A percentile compares a stretch with the other conserved stretches of the same genome.
phyloP scores from a whole-genome alignment of 768 basidiomycete species.

The Suillus fuscotomentosus region DNA sequence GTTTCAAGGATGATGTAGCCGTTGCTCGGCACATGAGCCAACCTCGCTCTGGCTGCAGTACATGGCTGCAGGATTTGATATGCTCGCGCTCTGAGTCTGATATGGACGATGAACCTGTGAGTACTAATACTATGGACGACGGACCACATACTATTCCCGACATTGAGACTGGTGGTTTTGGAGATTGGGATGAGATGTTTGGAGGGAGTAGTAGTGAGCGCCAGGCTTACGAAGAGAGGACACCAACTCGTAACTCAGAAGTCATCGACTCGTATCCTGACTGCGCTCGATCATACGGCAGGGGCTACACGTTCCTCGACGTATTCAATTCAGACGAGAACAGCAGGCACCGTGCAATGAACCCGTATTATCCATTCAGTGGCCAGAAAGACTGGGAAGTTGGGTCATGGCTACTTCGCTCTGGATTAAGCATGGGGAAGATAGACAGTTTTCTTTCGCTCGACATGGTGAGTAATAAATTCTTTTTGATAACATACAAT shows the following conservation, averaged over 20 bases:
- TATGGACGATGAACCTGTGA: background rate
- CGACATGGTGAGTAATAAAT: background rate
- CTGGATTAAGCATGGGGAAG: slow-evolving; percentile 28
- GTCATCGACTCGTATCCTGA: too few species aligned
- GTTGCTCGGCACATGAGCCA: background rate
- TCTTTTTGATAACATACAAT: background rate
- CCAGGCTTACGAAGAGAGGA: too few species aligned
- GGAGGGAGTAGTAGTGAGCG: too few species aligned
- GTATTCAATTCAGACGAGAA: background rate
- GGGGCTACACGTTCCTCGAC: too few species aligned
- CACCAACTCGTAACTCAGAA: too few species aligned
- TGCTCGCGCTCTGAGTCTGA: background rate
- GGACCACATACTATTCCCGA: too few species aligned
- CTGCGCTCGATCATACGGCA: background rate
- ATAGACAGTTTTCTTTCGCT: slow-evolving; percentile 29
- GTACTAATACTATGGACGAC: too few species aligned
- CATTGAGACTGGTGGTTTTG: too few species aligned
- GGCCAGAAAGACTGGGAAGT: too few species aligned
- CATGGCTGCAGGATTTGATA: background rate
- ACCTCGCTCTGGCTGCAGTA: background rate
- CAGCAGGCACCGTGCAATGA: too few species aligned
- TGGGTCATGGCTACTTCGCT: slow-evolving; percentile 1
- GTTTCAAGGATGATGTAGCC: background rate
- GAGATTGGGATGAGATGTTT: too few species aligned
- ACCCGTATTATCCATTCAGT: too few species aligned